Base-by-base conservation (phyloP, 2,329 filamentous ascomycete genomes). In the Aureobasidium sp. region DNA sequence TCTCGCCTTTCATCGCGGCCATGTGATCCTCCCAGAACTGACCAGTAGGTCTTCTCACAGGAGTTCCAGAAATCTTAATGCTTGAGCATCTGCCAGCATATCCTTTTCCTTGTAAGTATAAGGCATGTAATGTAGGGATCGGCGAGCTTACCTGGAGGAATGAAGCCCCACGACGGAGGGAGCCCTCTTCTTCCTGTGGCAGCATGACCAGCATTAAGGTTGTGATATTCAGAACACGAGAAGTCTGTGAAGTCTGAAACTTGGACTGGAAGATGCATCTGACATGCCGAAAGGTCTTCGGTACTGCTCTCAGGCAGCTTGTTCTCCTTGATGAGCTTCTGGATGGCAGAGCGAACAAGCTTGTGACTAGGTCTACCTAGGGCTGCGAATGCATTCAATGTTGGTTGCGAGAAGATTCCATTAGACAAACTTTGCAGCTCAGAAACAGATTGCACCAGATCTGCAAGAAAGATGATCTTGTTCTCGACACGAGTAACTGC, bases 181-280 rank as follows among this genome's bases (percentile, higher is more conserved):
- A 79, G 69, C 57, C 73, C 70, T 9, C 69, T 66, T 30, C 70
- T 70, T 32, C 73, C 75, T 16, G 75, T 71, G 37, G 80, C 72
- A 2, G 72, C 77, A 63, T 71, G 73, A 0, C 74, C 72, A 21
- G 78, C 80, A 49, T 84, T 85, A 51, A 77, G 74, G 32, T 79
- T 76, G 63, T 85, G 82, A 48, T 82, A 77, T 9, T 77, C 72
- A 0, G 78, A 81, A 61, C 79, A 82, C 2, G 78, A 82, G 70
- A 83, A 85, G 68, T 85, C 84, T 48, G 76, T 81, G 67, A 85
- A 87, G 39, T 82, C 83, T 5, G 76, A 76, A 21, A 84, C 78
- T 3, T 74, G 69, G 41, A 87, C 71, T 0, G 85, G 85, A 0
- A 86, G 67, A 66, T 85, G 80, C 65, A 84, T 70, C 4, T 71